These are phyloP conservation scores for Penstemon newberryi DNA, from an alignment of 257 asterid species.

Conservation along the genomic window DNA sequence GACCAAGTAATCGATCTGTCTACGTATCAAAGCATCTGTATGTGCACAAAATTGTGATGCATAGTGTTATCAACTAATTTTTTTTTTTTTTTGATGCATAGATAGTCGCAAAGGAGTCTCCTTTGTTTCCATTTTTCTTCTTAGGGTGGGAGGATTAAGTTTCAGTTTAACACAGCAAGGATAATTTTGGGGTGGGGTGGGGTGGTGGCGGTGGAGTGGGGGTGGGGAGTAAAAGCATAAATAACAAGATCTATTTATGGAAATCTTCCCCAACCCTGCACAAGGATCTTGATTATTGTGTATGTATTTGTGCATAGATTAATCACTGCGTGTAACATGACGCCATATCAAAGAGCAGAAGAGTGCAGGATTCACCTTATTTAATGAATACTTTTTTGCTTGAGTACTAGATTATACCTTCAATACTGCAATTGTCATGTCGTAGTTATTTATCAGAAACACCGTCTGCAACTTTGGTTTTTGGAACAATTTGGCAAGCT, in stretches of 20 bases:
- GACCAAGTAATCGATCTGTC: constrained; percentile 8
- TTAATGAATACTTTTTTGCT: constrained; percentile 13
- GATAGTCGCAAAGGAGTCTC: no score
- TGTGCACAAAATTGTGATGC: neutral
- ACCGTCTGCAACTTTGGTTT: constrained; percentile 83
- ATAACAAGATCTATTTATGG: neutral
- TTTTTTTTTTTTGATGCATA: no score
- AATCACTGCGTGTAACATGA: neutral
- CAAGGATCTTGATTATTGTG: neutral
- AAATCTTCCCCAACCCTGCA: neutral
- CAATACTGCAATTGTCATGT: constrained; percentile 91
- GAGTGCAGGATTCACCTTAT: neutral
- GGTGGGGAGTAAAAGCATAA: neutral
- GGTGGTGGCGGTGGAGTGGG: neutral
- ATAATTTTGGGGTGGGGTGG: no score
- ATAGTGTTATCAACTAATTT: neutral
- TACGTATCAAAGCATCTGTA: neutral
- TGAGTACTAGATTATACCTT: constrained; percentile 54
- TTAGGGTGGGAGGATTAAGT: neutral
- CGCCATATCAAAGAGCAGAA: constrained; percentile 20
- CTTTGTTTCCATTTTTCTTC: neutral
- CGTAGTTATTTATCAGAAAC: constrained; percentile 91
- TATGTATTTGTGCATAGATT: neutral
- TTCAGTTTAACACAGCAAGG: no score
- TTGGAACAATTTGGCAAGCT: constrained; percentile 78